Evolutionary conservation across 75 land plant species (phyloP).

Genomic region (Adiantum capillusveneris): DNA sequence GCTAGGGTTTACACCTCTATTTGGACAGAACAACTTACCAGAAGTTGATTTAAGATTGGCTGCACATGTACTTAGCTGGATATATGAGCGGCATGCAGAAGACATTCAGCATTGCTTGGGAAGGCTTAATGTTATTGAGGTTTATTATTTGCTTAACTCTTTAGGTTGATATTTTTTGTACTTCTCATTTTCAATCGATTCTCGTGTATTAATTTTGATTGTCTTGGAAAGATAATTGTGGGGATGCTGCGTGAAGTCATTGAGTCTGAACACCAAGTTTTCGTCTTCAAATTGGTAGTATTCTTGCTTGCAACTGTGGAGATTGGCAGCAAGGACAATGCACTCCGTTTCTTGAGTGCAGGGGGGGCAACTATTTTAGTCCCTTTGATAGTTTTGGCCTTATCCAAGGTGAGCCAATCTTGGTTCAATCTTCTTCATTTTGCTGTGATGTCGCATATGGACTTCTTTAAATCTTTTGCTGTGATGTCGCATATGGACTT

Average conservation of each 20-base stretch:
- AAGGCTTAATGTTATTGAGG: conserved; percentile 42
- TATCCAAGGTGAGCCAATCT: conserved; percentile 23
- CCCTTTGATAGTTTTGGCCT: conserved; percentile 32
- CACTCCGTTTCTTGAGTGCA: conserved; percentile 33
- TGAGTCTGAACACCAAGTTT: conserved; percentile 37
- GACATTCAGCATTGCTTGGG: conserved; percentile 21
- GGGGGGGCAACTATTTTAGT: conserved; percentile 37
- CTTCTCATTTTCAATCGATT: background rate
- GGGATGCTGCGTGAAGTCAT: conserved; percentile 45
- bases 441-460: background rate
- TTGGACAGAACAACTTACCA: conserved; percentile 39
- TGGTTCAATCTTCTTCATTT: conserved; percentile 1
- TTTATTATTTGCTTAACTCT: too few species aligned
- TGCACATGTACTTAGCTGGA: conserved; percentile 37
- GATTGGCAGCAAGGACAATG: conserved; percentile 34
- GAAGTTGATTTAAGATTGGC: conserved; percentile 39
- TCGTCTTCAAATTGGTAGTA: conserved; percentile 40
- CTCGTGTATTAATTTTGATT: conserved; percentile 4
- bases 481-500: background rate
- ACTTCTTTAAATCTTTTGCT: background rate
- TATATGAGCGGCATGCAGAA: conserved; percentile 37
- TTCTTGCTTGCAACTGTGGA: conserved; percentile 32
- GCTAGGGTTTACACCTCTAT: conserved; percentile 41
- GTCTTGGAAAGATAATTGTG: conserved; percentile 28
- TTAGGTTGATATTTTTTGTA: too few species aligned